Base-by-base conservation (phyloP, 2,329 filamentous ascomycete genomes). In the Hymenoscyphus fructigenus region DNA sequence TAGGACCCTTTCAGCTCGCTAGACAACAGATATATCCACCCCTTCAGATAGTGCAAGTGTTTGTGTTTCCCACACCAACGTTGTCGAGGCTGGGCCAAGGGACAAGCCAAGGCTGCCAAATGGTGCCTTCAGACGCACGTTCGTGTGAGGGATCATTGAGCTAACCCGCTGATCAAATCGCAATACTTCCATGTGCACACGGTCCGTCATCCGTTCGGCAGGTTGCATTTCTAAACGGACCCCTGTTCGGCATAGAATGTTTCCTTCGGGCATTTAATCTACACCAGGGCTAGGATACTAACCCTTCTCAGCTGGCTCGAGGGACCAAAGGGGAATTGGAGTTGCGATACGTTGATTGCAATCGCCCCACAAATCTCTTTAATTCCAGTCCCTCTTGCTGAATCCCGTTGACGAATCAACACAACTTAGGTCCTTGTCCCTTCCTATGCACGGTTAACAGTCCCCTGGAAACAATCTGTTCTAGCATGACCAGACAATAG, bases 221-320 rank as follows among this genome's bases (percentile, higher is more conserved):
- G 57, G 62, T 67, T 69, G 64, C 68, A 71, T 61, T 32, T 63
- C 59, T 66, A 70, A 67, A 68, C 44, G 66, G 55, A 38, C 47
- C 62, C 68, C 67, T 67, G 67, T 62, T 65, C 70, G 68, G 68
- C 66, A 70, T 66, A 64, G 63, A 67, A 65, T 66, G 67, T 68
- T 70, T 70, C 67, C 67, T 65, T 70, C 70, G 68, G 68, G 64
- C 65, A 68, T 57, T 71, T 71, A 65, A n/a, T 20, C 36, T 34
- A 36, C 38, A 44, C 41, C 41, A 60, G 47, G 57, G 55, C 55
- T 57, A 57, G 55, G 55, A 57, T 29, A 34, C 28, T 57, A 17
- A 29, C 55, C 26, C 26, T 32, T 57, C 28, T 57, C 32, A 57
- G 26, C 55, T 34, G 20, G 55, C 26, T 29, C 38, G 55, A 57